phyloP scores from a whole-genome alignment of 2,329 filamentous ascomycete species.

The Phaeosphaeria sp. region DNA sequence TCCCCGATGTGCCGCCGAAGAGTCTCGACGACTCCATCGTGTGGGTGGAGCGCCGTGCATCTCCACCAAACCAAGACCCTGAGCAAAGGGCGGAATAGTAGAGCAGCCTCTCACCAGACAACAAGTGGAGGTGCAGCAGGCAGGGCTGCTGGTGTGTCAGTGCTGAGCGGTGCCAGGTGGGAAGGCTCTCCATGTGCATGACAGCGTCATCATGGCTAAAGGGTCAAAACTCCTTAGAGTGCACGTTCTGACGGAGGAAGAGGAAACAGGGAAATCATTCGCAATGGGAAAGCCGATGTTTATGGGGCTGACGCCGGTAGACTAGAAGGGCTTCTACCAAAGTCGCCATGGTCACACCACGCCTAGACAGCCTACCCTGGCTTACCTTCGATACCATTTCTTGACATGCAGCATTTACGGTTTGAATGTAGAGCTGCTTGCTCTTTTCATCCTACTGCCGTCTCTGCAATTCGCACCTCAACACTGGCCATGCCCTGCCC shows the following conservation, averaged over 20 bases:
- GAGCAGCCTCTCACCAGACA: constrained; percentile 28
- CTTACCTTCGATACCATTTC: neutral
- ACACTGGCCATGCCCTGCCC: neutral
- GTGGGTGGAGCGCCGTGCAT: neutral
- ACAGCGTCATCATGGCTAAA: constrained; percentile 9
- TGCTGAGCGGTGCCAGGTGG: constrained; percentile 15
- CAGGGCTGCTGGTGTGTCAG: constrained; percentile 21
- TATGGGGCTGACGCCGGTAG: constrained; percentile 14
- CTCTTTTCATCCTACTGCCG: neutral
- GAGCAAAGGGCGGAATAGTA: constrained; percentile 15
- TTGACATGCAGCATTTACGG: neutral
- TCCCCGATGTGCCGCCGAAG: constrained; percentile 4
- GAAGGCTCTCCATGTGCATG: constrained; percentile 8
- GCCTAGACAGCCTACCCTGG: neutral
- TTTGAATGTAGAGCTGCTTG: neutral
- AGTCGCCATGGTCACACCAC: constrained; percentile 8
- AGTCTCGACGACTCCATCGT: constrained; percentile 1
- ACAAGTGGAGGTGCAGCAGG: constrained; percentile 14
- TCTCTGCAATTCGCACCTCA: neutral
- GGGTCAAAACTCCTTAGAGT: too few relatives aligned
- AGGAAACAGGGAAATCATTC: neutral
- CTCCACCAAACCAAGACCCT: neutral
- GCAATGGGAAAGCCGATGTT: neutral
- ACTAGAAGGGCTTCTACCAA: constrained; percentile 12
- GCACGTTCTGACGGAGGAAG: neutral